Base-by-base conservation (phyloP, 1,139 yeast genomes). In the Blastobotrys buckinghamii region DNA sequence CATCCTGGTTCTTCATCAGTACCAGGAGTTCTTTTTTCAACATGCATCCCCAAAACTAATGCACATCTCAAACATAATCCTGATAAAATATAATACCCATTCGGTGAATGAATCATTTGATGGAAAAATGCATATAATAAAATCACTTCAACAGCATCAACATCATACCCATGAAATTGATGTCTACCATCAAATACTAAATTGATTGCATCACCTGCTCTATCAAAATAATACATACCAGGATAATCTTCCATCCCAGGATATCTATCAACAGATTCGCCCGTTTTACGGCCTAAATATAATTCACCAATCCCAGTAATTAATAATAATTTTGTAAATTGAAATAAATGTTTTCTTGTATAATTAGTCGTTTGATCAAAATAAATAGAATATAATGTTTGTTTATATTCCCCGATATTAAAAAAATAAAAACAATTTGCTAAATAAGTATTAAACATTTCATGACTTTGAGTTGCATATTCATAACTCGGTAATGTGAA, bases 341-440 rank as follows among this genome's bases (percentile, higher is more conserved):
- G 84, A 47, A 86, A 45, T 8, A 59, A 42, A 10, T 54, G 54
- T 1, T 48, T 39, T n/a, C 58, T 47, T 8, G 54, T 38, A 15
- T 53, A 36, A 33, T 50, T 32, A 39, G 36, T 16, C 22, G 38
- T 42, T 22, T 33, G 37, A 12, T 33, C 40, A 39, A 39, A 47
- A 42, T 56, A 57, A 15, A 55, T 48, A n/a, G 55, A 53, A 24
- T 45, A 39, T 32, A 59, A 47, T 19, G 42, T 39, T 10, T 45
- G 41, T 40, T 50, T 50, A 46, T 57, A 56, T 20, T 55, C 56
- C 0, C 94, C 94, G 61, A 84, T 90, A 62, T 87, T 87, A 69
- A 86, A 84, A 60, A 86, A 86, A 65, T 87, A 87, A 63, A 85
- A 87, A 58, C 95, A 84, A 1, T 92, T 94, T 61, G 84, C 92